Evolutionary conservation across 1,139 yeast genomes (phyloP), one percentile per base, ranked within the genome.

Genomic region (Petasospora fabianii): DNA sequence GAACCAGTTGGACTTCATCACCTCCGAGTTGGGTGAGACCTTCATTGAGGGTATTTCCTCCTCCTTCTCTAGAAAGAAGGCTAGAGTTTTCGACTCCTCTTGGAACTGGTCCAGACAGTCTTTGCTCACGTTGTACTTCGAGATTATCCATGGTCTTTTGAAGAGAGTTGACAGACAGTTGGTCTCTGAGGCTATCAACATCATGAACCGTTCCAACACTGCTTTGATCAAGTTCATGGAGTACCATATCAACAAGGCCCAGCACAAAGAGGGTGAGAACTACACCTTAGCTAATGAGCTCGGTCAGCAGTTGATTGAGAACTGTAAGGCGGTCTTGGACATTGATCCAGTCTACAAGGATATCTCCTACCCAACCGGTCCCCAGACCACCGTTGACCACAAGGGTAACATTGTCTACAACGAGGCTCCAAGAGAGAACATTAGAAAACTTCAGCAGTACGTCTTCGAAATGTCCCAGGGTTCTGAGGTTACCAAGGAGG

Each of bases 91-190:
- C 64, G 97, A 92, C 66, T 88, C 97, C 20, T 88, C 90, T 66
- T 92, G 98, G 98, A 94, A 94, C 67, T 92, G 98, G 98, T 97
- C 97, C 33, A 85, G 97, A 68, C 98, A 92, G 71, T 96, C 94
- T 63, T 85, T 94, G 47, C 70, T 92, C 54, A 80, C 90, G 38
- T 84, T 92, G 88, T 92, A 87, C 70, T 92, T 78, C 62, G 97
- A 92, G 66, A 87, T 92, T 56, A 87, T 92, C 56, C 94, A 92
- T 64, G 98, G 98, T 60, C 83, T 86, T 51, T 75, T 92, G 54
- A 64, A 66, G 46, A 82, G 87, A 44, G 84, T 92, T 51, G 97
- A 92, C 62, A 82, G 98, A 64, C 97, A 92, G 69, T 88, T 95
- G 49, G 95, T 92, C 46, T 79, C 90, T 51, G 96, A 90, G 64